These are phyloP conservation scores for Alloteropsis angusta DNA, from an alignment of 202 grass and related monocot species.

Conservation along the genomic window DNA sequence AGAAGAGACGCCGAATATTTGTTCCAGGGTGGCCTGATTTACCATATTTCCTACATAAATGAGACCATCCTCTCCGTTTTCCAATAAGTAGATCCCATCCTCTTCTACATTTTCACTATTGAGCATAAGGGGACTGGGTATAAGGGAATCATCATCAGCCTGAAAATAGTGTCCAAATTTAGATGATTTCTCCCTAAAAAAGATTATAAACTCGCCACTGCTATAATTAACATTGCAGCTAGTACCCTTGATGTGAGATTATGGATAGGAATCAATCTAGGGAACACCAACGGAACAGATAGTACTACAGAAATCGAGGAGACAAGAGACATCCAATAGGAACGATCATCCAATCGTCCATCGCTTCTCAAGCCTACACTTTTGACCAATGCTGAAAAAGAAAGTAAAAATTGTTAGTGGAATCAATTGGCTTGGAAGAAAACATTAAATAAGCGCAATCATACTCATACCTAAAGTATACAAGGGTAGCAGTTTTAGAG, in stretches of 20 bases:
- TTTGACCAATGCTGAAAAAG: conserved; percentile 60
- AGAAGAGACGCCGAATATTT: conserved; percentile 72
- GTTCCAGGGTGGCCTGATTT: conserved; percentile 39
- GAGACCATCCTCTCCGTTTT: conserved; percentile 82
- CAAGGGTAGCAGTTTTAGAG: conserved; percentile 75
- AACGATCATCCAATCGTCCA: conserved; percentile 68
- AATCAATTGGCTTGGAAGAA: not conserved
- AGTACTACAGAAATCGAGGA: conserved; percentile 52
- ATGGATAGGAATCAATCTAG: conserved; percentile 80
- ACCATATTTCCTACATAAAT: conserved; percentile 70
- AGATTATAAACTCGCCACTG: not conserved
- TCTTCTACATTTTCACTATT: conserved; percentile 69
- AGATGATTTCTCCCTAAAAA: conserved; percentile 8
- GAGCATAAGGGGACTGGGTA: conserved; percentile 53
- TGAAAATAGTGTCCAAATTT: conserved; percentile 20
- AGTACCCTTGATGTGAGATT: conserved; percentile 59
- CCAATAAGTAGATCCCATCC: conserved; percentile 75
- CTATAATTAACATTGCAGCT: not conserved
- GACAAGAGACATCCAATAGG: conserved; percentile 60
- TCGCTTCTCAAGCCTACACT: conserved; percentile 75
- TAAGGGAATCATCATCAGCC: conserved; percentile 54
- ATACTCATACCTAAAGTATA: conserved; percentile 81
- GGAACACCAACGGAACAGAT: conserved; percentile 73
- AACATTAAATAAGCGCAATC: not conserved
- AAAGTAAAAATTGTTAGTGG: conserved; percentile 12